Evolutionary conservation across 352 stramenopile species (phyloP).

Genomic region (Phytopythium delawarense): DNA sequence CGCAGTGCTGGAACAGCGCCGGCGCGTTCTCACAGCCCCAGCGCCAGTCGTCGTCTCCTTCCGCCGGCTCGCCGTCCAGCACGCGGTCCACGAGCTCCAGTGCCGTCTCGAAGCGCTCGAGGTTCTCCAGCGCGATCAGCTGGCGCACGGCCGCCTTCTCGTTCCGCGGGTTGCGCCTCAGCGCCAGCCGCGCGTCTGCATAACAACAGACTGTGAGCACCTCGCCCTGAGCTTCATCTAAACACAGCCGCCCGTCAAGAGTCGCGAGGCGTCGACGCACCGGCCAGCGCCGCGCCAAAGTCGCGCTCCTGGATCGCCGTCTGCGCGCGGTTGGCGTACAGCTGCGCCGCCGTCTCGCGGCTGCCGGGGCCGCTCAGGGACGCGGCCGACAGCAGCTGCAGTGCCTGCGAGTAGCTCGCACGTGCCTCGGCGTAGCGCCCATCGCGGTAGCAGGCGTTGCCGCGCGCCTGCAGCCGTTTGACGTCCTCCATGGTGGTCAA

Average conservation of each 20-base stretch:
- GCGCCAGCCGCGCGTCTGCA: constrained; percentile 46
- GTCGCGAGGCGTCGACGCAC: constrained; percentile 13
- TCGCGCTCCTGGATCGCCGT: constrained; percentile 70
- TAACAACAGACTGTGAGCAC: too few relatives aligned
- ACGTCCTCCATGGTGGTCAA: constrained; percentile 6
- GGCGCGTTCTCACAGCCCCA: constrained; percentile 15
- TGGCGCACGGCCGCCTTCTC: constrained; percentile 64
- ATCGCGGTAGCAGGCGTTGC: constrained; percentile 48
- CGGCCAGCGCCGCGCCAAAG: constrained; percentile 55
- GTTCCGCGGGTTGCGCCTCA: constrained; percentile 49
- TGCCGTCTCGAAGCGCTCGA: constrained; percentile 73
- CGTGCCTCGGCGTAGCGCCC: constrained; percentile 59
- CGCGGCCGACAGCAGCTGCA: constrained; percentile 20
- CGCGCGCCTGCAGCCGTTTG: constrained; percentile 36
- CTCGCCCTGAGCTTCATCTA: too few relatives aligned
- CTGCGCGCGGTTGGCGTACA: constrained; percentile 66
- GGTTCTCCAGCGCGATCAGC: constrained; percentile 64
- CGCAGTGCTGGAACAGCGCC: constrained; percentile 51
- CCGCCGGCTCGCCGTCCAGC: constrained; percentile 22
- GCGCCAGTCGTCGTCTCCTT: background rate
- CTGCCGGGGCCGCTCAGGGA: constrained; percentile 2
- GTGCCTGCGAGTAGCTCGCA: constrained; percentile 39
- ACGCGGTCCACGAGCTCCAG: constrained; percentile 40
- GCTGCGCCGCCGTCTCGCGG: constrained; percentile 22
- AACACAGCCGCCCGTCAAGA: background rate